Evolutionary conservation across 2,329 filamentous ascomycete species (phyloP).

Genomic region (Colletotrichum lentis): DNA sequence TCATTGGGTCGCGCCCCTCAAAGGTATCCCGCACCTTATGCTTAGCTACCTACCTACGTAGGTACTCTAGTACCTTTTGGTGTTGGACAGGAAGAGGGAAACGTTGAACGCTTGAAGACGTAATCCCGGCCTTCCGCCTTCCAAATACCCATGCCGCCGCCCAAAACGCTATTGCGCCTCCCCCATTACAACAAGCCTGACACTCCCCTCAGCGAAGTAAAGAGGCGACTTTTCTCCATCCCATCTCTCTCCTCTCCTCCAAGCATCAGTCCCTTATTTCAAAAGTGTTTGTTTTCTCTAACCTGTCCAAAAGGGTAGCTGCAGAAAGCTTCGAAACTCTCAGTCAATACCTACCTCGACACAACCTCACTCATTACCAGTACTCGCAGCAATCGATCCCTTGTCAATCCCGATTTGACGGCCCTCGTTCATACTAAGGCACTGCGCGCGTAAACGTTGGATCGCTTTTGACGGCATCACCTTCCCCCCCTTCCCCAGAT

Average conservation of each 20-base stretch:
- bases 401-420: neutral
- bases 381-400: neutral
- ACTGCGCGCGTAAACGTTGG: neutral
- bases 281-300: neutral
- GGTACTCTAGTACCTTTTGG: neutral
- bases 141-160: constrained; percentile 17
- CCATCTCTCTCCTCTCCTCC: constrained; percentile 2
- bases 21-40: constrained; percentile 1
- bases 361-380: constrained; percentile 6
- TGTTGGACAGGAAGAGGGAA: neutral
- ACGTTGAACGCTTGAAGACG: constrained; percentile 19
- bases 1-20: constrained; percentile 2
- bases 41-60: neutral
- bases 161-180: constrained; percentile 25
- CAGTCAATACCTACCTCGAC: neutral
- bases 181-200: constrained; percentile 23
- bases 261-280: constrained; percentile 5
- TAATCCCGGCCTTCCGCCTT: constrained; percentile 28
- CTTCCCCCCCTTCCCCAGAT: neutral
- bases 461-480: neutral
- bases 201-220: constrained; percentile 5
- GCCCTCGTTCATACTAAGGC: neutral
- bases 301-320: constrained; percentile 2
- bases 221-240: constrained; percentile 6
- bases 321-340: constrained; percentile 12